phyloP scores from a whole-genome alignment of 306 rosid genomes.

The Carpinus fangiana region DNA sequence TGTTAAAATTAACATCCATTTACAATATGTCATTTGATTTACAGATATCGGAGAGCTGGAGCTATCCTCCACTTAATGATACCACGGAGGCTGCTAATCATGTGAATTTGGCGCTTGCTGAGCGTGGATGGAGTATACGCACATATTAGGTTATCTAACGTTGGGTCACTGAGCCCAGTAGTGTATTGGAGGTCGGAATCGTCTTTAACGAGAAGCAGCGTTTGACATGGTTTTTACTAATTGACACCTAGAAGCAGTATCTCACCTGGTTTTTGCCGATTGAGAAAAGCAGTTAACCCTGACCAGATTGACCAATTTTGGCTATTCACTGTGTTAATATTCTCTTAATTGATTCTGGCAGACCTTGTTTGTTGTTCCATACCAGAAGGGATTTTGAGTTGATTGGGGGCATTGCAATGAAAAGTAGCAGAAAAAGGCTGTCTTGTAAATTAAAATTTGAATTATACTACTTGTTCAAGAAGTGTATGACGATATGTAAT shows the following conservation, averaged over 20 bases:
- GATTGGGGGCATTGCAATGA: neutral
- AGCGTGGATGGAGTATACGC: conserved; percentile 72
- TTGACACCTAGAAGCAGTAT: neutral
- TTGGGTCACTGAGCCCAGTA: neutral
- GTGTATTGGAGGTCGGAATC: neutral
- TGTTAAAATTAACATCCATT: conserved; percentile 2
- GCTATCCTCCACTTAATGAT: conserved; percentile 83
- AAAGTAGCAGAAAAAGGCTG: neutral
- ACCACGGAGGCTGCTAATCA: conserved; percentile 68
- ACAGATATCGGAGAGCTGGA: conserved; percentile 74
- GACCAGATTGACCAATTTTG: conserved; percentile 2
- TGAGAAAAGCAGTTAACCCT: neutral
- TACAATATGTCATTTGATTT: conserved; percentile 13
- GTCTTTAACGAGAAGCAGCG: neutral
- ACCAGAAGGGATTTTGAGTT: neutral
- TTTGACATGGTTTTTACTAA: neutral
- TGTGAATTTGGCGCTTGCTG: conserved; percentile 62
- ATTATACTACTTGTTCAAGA: neutral
- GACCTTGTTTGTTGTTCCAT: neutral
- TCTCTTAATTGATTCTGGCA: neutral
- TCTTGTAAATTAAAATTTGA: neutral
- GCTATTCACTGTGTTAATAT: neutral
- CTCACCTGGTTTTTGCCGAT: neutral
- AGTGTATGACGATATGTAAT: neutral
- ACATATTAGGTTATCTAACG: conserved; percentile 13